Percentiles rank a stretch among this genome's conserved stretches.
These are phyloP conservation scores for Ogataea philodendri DNA, from an alignment of 805 yeast genomes.

Conservation along the genomic window DNA sequence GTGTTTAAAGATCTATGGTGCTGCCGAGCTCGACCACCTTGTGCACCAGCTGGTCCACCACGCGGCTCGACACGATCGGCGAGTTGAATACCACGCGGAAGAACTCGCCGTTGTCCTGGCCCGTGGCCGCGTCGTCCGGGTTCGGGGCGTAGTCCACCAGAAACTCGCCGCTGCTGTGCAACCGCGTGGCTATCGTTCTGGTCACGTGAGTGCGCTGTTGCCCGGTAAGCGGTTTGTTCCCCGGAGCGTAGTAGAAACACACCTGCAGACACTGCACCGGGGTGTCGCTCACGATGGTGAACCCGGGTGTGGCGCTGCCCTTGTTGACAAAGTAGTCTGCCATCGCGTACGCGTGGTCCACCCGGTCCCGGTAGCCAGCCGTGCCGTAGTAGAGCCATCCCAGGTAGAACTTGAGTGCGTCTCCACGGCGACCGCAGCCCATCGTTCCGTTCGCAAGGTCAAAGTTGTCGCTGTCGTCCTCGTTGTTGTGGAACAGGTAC, in stretches of 20 bases:
- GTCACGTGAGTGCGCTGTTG: constrained; percentile 53
- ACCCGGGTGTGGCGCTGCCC: constrained; percentile 41
- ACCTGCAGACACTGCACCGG: constrained; percentile 82
- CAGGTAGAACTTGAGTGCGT: constrained; percentile 72
- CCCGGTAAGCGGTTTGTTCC: constrained; percentile 20
- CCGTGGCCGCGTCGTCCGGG: constrained; percentile 40
- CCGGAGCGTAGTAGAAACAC: constrained; percentile 70
- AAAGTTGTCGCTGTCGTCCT: constrained; percentile 51
- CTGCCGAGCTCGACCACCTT: constrained; percentile 39
- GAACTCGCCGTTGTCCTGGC: constrained; percentile 64
- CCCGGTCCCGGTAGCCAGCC: constrained; percentile 59
- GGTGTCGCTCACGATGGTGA: constrained; percentile 51
- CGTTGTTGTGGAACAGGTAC: constrained; percentile 67
- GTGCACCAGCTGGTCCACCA: constrained; percentile 44
- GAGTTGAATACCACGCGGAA: constrained; percentile 82
- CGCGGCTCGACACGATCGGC: constrained; percentile 49
- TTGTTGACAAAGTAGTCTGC: constrained; percentile 58
- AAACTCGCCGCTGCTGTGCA: constrained; percentile 64
- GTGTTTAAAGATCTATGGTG: constrained; percentile 10
- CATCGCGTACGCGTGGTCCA: constrained; percentile 70
- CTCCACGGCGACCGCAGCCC: constrained; percentile 90
- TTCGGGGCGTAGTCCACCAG: constrained; percentile 78
- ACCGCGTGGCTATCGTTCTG: constrained; percentile 54
- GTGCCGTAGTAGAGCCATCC: constrained; percentile 81
- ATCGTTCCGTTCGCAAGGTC: constrained; percentile 88